Evolutionary conservation across 306 rosid genomes (phyloP).

Genomic region (Fagus sylvatica): DNA sequence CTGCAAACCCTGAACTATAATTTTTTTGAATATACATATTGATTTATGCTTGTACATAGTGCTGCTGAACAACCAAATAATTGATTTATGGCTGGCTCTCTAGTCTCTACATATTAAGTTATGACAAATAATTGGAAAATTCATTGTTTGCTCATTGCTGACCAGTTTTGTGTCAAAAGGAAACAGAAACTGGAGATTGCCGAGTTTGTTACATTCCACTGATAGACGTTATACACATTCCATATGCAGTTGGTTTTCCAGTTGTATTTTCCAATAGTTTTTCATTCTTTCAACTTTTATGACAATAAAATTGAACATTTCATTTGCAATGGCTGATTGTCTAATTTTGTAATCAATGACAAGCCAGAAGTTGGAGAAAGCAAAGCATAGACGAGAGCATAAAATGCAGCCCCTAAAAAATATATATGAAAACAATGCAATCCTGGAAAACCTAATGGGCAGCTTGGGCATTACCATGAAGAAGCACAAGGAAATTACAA

Average conservation of each 20-base stretch:
- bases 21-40: conserved; percentile 10
- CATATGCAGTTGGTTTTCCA: not conserved
- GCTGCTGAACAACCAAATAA: conserved; percentile 13
- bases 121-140: not conserved
- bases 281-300: not conserved
- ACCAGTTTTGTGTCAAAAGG: not conserved
- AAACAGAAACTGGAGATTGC: not conserved
- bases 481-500: too few species aligned
- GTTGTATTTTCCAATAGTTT: not conserved
- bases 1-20: not conserved
- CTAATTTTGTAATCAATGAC: not conserved
- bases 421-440: not conserved
- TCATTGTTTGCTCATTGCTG: not conserved
- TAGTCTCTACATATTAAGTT: too few species aligned
- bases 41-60: conserved; percentile 44
- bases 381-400: not conserved
- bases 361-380: not conserved
- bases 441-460: not conserved
- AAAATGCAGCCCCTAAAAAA: not conserved
- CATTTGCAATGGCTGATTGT: not conserved
- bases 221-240: not conserved
- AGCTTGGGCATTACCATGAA: not conserved
- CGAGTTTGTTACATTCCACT: too few species aligned
- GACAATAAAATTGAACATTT: not conserved
- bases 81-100: too few species aligned